Evolutionary conservation across 2,329 filamentous ascomycete genomes (phyloP), one percentile per base, ranked within the genome.

Genomic region (Ilyonectria robusta): DNA sequence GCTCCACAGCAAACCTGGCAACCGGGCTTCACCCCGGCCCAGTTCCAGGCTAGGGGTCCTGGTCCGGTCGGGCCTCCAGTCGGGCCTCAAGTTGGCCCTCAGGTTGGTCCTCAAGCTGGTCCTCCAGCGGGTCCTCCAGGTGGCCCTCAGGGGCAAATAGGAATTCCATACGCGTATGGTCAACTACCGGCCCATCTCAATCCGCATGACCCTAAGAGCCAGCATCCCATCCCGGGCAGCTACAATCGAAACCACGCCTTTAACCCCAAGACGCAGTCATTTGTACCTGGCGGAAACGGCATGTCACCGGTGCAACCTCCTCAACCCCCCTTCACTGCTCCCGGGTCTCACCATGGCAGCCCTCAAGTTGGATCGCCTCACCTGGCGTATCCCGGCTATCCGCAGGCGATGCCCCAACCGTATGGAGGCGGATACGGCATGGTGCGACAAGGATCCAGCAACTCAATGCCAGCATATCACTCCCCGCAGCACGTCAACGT

Each of bases 221-320:
- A 94, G 77, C 94, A 97, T 78, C 93, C 94, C 6, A 90, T 97
- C 63, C 93, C 94, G 15, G 94, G 94, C 40, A 96, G 92, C 81
- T 97, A 89, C 72, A 94, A 93, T 77, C 88, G 94, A 65, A 82
- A 81, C 58, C 93, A 94, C 74, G 90, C 92, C 13, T 98, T 98
- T 83, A 98, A 98, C 77, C 95, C 95, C 1, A 95, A 97, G 82
- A 98, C 93, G 17, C 93, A 97, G 77, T 93, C 95, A 0, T 98
- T 98, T 80, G 89, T 97, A 26, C 95, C 95, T 53, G 80, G 81
- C 19, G 77, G 88, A 67, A 84, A 80, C 69, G 82, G 84, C 29
- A 84, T 87, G 78, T 80, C 83, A 33, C 82, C 85, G 4, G 83
- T 85, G 70, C 85, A 84, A 46, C 81, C 82, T 35, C 82, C 85